Conservation (phyloP, 2,329 filamentous ascomycete species). For the Thermothelomyces thermophilus region DNA sequence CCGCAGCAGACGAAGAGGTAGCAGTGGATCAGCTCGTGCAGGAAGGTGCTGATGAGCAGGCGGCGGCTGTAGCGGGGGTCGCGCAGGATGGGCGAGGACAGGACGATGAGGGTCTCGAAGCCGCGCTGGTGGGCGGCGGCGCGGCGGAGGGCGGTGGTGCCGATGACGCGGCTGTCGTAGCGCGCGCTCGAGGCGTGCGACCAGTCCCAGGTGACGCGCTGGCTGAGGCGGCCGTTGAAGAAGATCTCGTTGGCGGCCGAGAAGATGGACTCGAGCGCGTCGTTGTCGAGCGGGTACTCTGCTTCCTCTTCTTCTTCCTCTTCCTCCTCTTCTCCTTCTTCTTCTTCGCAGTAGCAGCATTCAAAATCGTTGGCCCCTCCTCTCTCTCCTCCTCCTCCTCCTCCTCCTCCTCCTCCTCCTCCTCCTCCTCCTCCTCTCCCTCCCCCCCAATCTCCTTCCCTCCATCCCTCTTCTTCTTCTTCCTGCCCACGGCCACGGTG, state of each 20-base stretch:
- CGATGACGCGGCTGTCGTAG: slow-evolving; percentile 52
- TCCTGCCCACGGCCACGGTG: background rate
- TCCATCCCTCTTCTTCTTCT: background rate
- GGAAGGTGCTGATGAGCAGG: slow-evolving; percentile 56
- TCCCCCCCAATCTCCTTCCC: no score
- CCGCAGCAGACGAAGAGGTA: slow-evolving; percentile 59
- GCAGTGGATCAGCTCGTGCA: slow-evolving; percentile 62
- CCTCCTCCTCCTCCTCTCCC: slow-evolving; percentile 28
- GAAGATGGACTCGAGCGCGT: slow-evolving; percentile 52
- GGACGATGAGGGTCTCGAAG: slow-evolving; percentile 56
- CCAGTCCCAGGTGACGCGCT: slow-evolving; percentile 59
- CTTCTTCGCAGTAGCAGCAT: no score
- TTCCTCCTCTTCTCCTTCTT: background rate
- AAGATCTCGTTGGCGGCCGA: slow-evolving; percentile 57
- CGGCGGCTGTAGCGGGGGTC: slow-evolving; percentile 51
- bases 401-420: background rate
- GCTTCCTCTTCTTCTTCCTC: slow-evolving; percentile 28
- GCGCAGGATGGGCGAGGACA: slow-evolving; percentile 53
- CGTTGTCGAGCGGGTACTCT: slow-evolving; percentile 47
- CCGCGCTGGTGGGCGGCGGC: slow-evolving; percentile 37
- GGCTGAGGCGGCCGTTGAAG: slow-evolving; percentile 49
- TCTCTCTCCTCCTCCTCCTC: slow-evolving; percentile 28
- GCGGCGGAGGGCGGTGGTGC: slow-evolving; percentile 53
- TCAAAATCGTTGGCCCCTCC: no score
- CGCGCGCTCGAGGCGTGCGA: slow-evolving; percentile 43